Evolutionary conservation across 2,329 filamentous ascomycete genomes (phyloP).

Genomic region (Penicillium sp.): DNA sequence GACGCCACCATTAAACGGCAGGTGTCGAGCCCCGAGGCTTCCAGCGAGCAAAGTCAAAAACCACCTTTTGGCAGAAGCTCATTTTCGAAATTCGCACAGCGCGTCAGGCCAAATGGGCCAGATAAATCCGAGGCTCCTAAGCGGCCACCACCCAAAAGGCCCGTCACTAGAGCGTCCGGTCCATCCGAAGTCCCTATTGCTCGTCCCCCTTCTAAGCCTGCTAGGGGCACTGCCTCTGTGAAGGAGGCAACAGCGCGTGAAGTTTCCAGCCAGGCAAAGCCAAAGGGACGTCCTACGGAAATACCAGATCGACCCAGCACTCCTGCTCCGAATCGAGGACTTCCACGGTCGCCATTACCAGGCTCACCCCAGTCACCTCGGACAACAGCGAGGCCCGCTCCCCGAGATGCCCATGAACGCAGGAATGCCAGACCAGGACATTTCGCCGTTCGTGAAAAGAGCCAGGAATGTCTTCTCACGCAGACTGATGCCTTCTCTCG

Average conservation of each 20-base stretch:
- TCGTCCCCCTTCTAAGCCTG: constrained; percentile 18
- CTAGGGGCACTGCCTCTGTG: constrained; percentile 23
- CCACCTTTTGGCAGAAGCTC: constrained; percentile 31
- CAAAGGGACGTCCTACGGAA: constrained; percentile 18
- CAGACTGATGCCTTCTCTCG: constrained; percentile 49
- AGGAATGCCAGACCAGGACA: constrained; percentile 31
- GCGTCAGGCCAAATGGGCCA: constrained; percentile 30
- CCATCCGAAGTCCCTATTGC: constrained; percentile 4
- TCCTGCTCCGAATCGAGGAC: constrained; percentile 33
- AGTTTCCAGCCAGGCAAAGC: constrained; percentile 6
- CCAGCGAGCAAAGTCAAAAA: constrained; percentile 28
- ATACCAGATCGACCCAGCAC: constrained; percentile 17
- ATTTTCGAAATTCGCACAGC: constrained; percentile 40
- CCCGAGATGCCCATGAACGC: constrained; percentile 20
- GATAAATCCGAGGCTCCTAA: constrained; percentile 34
- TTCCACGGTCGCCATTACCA: constrained; percentile 34
- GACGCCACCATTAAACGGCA: constrained; percentile 8
- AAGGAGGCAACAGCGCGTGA: constrained; percentile 21
- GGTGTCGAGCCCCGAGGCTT: constrained; percentile 15
- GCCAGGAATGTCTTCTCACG: constrained; percentile 44
- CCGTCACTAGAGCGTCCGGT: constrained; percentile 19
- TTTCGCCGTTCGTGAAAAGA: constrained; percentile 43
- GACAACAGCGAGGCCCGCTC: constrained; percentile 24
- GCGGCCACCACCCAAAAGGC: constrained; percentile 17
- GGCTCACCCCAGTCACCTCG: constrained; percentile 27